phyloP scores from a whole-genome alignment of 352 stramenopile genomes.

The Pythium phragmiticola region DNA sequence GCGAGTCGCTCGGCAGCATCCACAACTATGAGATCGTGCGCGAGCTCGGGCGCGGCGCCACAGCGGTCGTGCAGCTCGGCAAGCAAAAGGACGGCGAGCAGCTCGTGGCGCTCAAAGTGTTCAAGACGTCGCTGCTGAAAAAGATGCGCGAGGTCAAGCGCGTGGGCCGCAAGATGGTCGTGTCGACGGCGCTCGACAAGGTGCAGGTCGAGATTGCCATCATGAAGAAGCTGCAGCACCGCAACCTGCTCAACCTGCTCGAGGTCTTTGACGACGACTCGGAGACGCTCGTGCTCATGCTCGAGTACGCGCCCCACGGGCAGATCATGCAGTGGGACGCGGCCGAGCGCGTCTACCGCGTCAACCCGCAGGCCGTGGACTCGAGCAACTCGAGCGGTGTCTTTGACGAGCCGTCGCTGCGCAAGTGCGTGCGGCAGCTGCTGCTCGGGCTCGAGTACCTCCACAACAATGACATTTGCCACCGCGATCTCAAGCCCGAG shows the following conservation, averaged over 20 bases:
- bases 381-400: constrained; percentile 14
- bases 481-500: constrained; percentile 84
- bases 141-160: constrained; percentile 87
- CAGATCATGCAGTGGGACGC: constrained; percentile 88
- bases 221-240: constrained; percentile 87
- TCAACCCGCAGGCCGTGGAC: constrained; percentile 15
- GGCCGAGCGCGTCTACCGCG: constrained; percentile 52
- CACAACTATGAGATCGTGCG: constrained; percentile 81
- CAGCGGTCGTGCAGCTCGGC: constrained; percentile 77
- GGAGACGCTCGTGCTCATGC: constrained; percentile 81
- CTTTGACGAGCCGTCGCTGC: constrained; percentile 60
- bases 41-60: constrained; percentile 78
- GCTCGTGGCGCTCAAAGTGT: constrained; percentile 82
- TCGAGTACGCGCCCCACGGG: constrained; percentile 78
- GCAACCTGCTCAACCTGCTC: constrained; percentile 75
- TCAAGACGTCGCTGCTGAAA: constrained; percentile 83
- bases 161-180: constrained; percentile 76
- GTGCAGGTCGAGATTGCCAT: constrained; percentile 88
- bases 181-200: constrained; percentile 85
- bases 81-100: constrained; percentile 44
- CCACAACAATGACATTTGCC: constrained; percentile 85
- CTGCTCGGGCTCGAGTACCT: constrained; percentile 81
- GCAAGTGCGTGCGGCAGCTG: constrained; percentile 65
- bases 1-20: constrained; percentile 42
- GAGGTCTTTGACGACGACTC: constrained; percentile 84